phyloP scores from a whole-genome alignment of 768 basidiomycete genomes.

The Suillus spraguei region DNA sequence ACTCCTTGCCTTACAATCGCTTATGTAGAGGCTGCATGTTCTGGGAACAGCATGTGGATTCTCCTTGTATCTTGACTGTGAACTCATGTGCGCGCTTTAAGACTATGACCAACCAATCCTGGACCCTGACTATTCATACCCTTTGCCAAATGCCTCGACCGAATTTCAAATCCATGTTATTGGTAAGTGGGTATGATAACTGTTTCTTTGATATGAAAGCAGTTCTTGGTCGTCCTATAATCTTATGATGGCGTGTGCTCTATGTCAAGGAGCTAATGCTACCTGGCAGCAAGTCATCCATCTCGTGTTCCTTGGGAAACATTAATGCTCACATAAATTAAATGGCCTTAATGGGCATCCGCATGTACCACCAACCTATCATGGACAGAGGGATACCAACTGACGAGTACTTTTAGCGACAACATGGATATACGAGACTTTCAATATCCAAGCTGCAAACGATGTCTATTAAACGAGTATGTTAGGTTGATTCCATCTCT shows the following conservation, averaged over 20 bases:
- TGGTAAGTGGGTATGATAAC: slow-evolving; percentile 23
- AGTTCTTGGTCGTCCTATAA: slow-evolving; percentile 65
- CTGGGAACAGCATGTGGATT: slow-evolving; percentile 24
- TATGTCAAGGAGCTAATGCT: slow-evolving; percentile 43
- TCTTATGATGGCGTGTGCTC: slow-evolving; percentile 50
- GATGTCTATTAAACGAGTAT: slow-evolving; percentile 10
- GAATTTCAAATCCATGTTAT: slow-evolving; percentile 26
- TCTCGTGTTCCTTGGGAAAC: background rate
- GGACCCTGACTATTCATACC: slow-evolving; percentile 16
- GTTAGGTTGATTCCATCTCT: slow-evolving; percentile 13
- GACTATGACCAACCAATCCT: slow-evolving; percentile 31
- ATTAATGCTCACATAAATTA: slow-evolving; percentile 12
- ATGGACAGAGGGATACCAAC: background rate
- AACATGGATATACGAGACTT: slow-evolving; percentile 33
- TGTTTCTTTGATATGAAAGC: background rate
- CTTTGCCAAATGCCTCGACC: slow-evolving; percentile 25
- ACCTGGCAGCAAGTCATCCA: slow-evolving; percentile 33
- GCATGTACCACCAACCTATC: background rate
- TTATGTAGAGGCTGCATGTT: slow-evolving; percentile 33
- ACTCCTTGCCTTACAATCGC: slow-evolving; percentile 29
- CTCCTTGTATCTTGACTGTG: background rate
- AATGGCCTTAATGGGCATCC: slow-evolving; percentile 23
- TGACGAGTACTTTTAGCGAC: slow-evolving; percentile 31
- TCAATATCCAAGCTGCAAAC: slow-evolving; percentile 32
- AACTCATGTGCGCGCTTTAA: background rate